Percentiles rank a stretch among this genome's conserved stretches.
phyloP scores from a whole-genome alignment of 2,329 filamentous ascomycete species.

The Scedosporium aurantiacum region DNA sequence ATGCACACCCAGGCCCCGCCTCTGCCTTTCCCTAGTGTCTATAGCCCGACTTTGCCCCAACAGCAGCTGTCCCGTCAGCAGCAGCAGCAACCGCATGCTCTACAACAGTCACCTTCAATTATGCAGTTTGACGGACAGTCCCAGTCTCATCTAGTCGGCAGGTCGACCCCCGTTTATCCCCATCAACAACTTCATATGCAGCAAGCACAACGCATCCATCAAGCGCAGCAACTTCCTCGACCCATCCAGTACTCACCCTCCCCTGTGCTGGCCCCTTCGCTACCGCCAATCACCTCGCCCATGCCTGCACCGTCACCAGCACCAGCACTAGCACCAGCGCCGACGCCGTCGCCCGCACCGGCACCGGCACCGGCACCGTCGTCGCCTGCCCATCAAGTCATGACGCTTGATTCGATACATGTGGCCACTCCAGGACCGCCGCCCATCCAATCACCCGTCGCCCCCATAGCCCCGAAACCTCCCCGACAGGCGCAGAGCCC shows the following conservation, averaged over 20 bases:
- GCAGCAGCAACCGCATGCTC: slow-evolving; percentile 6
- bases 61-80: slow-evolving; percentile 11
- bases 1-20: slow-evolving; percentile 11
- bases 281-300: slow-evolving; percentile 12
- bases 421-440: neutral
- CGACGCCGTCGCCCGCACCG: neutral
- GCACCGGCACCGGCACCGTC: neutral
- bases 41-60: slow-evolving; percentile 13
- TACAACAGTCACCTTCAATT: neutral
- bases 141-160: slow-evolving; percentile 7
- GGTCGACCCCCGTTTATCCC: slow-evolving; percentile 6
- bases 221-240: slow-evolving; percentile 9
- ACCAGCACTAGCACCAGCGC: slow-evolving; percentile 9
- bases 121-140: slow-evolving; percentile 9
- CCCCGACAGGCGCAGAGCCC: slow-evolving; percentile 3
- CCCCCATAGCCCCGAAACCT: neutral
- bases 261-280: slow-evolving; percentile 9
- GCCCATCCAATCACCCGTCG: slow-evolving; percentile 4
- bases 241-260: slow-evolving; percentile 9
- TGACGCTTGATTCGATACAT: neutral
- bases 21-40: slow-evolving; percentile 11
- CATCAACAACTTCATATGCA: slow-evolving; percentile 12
- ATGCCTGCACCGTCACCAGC: slow-evolving; percentile 14
- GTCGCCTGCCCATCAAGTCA: neutral
- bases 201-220: slow-evolving; percentile 10